Evolutionary conservation across 352 stramenopile genomes (phyloP).

Genomic region (Phytophthora quininea): DNA sequence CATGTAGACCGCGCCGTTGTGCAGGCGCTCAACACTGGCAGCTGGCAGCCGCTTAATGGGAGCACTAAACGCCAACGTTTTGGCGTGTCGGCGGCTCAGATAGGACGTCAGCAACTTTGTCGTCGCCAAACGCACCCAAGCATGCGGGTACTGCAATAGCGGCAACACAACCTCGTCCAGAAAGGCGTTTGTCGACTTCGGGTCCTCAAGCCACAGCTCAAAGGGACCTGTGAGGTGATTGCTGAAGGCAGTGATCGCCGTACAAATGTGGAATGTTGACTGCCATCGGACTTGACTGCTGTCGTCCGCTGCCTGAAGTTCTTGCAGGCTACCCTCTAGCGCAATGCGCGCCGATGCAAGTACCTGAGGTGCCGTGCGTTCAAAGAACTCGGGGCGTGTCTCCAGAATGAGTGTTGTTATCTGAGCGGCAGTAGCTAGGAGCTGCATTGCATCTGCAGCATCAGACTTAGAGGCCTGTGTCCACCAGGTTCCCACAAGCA

Average conservation of each 20-base stretch:
- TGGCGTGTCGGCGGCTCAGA: slow-evolving; percentile 48
- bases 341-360: slow-evolving; percentile 43
- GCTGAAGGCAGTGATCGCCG: slow-evolving; percentile 69
- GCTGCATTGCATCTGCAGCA: slow-evolving; percentile 45
- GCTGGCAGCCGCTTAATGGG: slow-evolving; percentile 36
- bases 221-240: slow-evolving; percentile 61
- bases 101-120: slow-evolving; percentile 72
- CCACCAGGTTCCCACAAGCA: slow-evolving; percentile 91
- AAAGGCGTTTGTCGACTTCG: slow-evolving; percentile 34
- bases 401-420: slow-evolving; percentile 78
- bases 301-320: slow-evolving; percentile 53
- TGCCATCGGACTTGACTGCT: slow-evolving; percentile 63
- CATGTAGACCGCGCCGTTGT: slow-evolving; percentile 54
- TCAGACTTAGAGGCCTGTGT: slow-evolving; percentile 44
- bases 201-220: slow-evolving; percentile 63
- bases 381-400: slow-evolving; percentile 76
- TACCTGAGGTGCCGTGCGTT: slow-evolving; percentile 59
- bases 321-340: slow-evolving; percentile 41
- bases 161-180: slow-evolving; percentile 57
- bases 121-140: slow-evolving; percentile 69
- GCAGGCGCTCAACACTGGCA: slow-evolving; percentile 27
- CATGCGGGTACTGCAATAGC: slow-evolving; percentile 79
- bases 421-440: slow-evolving; percentile 74
- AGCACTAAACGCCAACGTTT: slow-evolving; percentile 47
- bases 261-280: slow-evolving; percentile 65